Percentiles rank a stretch among this genome's conserved stretches.
Evolutionary conservation across 2,329 filamentous ascomycete genomes (phyloP).

Genomic region (Xylaria sp.): DNA sequence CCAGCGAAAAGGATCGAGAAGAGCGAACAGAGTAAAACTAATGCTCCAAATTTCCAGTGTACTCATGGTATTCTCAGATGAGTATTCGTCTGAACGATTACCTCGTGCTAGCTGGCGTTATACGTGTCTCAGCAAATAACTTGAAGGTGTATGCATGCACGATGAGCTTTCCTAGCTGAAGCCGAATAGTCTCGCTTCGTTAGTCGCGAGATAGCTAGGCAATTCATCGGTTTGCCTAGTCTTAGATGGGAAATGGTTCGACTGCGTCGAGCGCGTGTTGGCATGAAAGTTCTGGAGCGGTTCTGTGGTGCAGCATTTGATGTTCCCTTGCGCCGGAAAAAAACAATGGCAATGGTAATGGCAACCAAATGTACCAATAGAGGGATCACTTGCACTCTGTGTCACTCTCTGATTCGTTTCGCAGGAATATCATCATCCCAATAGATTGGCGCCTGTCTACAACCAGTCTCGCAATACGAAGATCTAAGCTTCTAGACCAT

Average conservation of each 20-base stretch:
- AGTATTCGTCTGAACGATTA: not conserved
- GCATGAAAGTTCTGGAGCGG: not conserved
- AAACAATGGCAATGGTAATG: not conserved
- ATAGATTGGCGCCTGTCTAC: not conserved
- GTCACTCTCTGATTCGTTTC: too few relatives aligned
- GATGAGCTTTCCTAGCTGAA: not conserved
- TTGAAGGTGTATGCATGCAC: not conserved
- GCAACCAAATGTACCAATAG: not conserved
- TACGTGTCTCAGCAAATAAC: not conserved
- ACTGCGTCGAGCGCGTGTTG: conserved; percentile 13
- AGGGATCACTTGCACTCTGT: not conserved
- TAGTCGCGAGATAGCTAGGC: not conserved
- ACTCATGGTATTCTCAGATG: not conserved
- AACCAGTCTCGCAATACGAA: not conserved
- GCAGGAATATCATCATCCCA: conserved; percentile 4
- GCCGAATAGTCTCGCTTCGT: not conserved
- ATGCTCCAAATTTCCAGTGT: not conserved
- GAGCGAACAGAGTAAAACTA: not conserved
- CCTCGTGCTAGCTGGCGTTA: not conserved
- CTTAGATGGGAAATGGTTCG: conserved; percentile 13
- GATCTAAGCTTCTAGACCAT: conserved; percentile 15
- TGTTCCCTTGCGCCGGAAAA: conserved; percentile 1
- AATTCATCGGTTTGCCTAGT: conserved; percentile 1
- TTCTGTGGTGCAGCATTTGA: not conserved
- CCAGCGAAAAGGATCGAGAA: not conserved